Evolutionary conservation across 768 basidiomycete species (phyloP).

Genomic region (Naganishia onofrii): DNA sequence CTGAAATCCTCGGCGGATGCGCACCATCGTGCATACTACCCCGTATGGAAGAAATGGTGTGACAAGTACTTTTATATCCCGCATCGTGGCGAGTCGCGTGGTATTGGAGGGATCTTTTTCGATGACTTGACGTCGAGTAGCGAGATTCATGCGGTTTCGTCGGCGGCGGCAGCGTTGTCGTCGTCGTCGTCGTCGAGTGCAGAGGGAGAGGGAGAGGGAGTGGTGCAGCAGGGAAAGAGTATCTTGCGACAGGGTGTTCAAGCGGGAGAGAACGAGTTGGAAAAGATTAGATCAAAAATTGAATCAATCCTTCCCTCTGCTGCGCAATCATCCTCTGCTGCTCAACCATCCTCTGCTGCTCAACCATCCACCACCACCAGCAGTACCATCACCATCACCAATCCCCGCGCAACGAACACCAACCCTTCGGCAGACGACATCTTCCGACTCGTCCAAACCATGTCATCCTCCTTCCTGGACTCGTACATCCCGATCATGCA

Average conservation of each 20-base stretch:
- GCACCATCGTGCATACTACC: conserved; percentile 68
- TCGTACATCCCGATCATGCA: conserved; percentile 85
- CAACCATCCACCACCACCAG: conserved; percentile 52
- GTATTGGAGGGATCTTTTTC: conserved; percentile 93
- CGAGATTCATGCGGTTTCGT: conserved; percentile 48
- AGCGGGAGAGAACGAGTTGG: background rate
- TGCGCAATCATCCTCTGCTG: conserved; percentile 38
- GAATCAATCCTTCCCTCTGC: conserved; percentile 34
- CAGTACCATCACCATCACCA: conserved; percentile 48
- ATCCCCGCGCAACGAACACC: conserved; percentile 51
- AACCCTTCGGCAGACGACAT: conserved; percentile 58
- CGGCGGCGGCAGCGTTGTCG: too few relatives aligned
- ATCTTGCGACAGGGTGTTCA: background rate
- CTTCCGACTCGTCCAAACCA: conserved; percentile 68
- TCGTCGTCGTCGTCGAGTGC: background rate
- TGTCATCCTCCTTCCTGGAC: conserved; percentile 79
- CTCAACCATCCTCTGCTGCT: conserved; percentile 42
- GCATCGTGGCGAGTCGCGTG: conserved; percentile 78
- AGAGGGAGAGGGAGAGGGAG: conserved; percentile 6
- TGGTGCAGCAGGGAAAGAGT: conserved; percentile 9
- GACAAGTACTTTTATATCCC: conserved; percentile 95
- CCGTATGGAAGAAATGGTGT: conserved; percentile 88
- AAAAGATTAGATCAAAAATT: conserved; percentile 8
- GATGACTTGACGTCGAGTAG: conserved; percentile 72
- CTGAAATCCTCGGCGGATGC: conserved; percentile 72